phyloP scores from a whole-genome alignment of 1,139 yeast genomes.

The Geotrichum phurueaensis region DNA sequence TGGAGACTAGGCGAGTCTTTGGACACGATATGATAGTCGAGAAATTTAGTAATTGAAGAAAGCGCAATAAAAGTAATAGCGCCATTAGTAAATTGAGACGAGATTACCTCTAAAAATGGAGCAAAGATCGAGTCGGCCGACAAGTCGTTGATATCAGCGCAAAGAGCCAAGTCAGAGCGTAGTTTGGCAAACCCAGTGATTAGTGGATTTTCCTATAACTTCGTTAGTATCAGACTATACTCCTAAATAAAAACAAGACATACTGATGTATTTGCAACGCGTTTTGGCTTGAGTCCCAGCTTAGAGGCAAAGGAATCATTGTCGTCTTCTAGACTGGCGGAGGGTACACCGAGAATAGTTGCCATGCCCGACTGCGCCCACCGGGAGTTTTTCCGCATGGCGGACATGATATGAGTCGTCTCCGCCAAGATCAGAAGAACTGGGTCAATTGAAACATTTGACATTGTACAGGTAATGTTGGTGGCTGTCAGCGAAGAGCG shows the following conservation, averaged over 20 bases:
- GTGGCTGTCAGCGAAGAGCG: neutral
- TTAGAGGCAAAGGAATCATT: slow-evolving; percentile 30
- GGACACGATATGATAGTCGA: slow-evolving; percentile 53
- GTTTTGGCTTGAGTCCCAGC: slow-evolving; percentile 23
- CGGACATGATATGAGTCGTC: slow-evolving; percentile 78
- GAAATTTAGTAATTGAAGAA: slow-evolving; percentile 64
- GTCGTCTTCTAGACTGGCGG: slow-evolving; percentile 20
- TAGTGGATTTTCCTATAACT: slow-evolving; percentile 50
- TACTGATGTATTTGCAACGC: slow-evolving; percentile 1
- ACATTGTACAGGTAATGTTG: slow-evolving; percentile 2
- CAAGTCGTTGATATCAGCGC: slow-evolving; percentile 48
- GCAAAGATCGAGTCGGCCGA: slow-evolving; percentile 72
- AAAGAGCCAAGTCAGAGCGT: slow-evolving; percentile 60
- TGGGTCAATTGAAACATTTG: slow-evolving; percentile 53
- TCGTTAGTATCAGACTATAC: neutral
- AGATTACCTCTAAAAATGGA: slow-evolving; percentile 82
- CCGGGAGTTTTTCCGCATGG: slow-evolving; percentile 82
- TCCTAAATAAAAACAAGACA: neutral
- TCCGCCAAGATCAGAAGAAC: slow-evolving; percentile 81
- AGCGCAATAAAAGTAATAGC: slow-evolving; percentile 78
- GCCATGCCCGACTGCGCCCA: slow-evolving; percentile 86
- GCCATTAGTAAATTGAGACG: slow-evolving; percentile 81
- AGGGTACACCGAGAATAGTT: slow-evolving; percentile 59
- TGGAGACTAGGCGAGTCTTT: slow-evolving; percentile 44
- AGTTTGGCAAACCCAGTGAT: slow-evolving; percentile 77